Evolutionary conservation across 306 rosid genomes (phyloP).

Genomic region (Fragaria nilgerrensis): DNA sequence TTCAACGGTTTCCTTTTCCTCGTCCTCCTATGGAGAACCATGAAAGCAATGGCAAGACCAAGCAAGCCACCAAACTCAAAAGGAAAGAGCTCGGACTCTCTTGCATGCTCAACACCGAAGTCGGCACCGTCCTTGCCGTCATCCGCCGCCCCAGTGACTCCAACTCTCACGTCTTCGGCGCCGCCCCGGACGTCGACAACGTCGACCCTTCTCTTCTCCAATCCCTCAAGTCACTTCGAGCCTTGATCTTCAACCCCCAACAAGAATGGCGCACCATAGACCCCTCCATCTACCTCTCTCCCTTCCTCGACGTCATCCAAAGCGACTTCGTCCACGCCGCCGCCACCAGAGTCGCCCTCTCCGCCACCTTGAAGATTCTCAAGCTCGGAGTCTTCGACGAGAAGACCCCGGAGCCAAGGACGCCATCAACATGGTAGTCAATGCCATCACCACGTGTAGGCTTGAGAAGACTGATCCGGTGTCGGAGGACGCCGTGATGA

Average conservation of each 20-base stretch:
- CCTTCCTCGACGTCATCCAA: conserved; percentile 74
- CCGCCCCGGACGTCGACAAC: conserved; percentile 38
- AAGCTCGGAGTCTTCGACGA: conserved; percentile 67
- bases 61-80: conserved; percentile 11
- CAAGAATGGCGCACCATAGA: conserved; percentile 78
- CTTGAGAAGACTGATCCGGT: conserved; percentile 68
- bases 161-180: conserved; percentile 19
- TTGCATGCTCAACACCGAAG: conserved; percentile 89
- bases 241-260: conserved; percentile 67
- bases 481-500: conserved; percentile 78
- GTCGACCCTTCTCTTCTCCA: conserved; percentile 45
- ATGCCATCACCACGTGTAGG: conserved; percentile 59
- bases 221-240: conserved; percentile 73
- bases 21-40: conserved; percentile 16
- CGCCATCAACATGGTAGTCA: conserved; percentile 47
- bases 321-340: conserved; percentile 67
- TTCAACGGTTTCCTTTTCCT: background rate
- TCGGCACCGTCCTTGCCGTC: conserved; percentile 74
- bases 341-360: conserved; percentile 74
- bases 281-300: conserved; percentile 65
- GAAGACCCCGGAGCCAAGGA: conserved; percentile 56
- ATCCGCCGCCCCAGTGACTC: conserved; percentile 59
- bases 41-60: conserved; percentile 1
- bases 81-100: conserved; percentile 66
- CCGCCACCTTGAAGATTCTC: conserved; percentile 64